phyloP scores from a whole-genome alignment of 2,329 filamentous ascomycete species.

The Fusarium luffae region DNA sequence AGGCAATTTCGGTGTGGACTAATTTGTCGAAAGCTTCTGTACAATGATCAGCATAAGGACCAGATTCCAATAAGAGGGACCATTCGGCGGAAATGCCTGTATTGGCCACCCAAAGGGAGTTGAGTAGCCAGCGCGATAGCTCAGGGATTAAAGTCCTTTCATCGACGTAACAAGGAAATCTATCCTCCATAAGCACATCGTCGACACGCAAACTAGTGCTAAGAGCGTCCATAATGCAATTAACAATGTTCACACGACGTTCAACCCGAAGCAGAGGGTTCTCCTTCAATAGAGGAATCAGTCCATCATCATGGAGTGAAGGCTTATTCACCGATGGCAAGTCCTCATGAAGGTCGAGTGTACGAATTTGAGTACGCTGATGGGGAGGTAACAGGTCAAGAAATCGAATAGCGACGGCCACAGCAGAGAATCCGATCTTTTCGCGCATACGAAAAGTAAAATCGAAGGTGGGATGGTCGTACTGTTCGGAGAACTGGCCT shows the following conservation, averaged over 20 bases:
- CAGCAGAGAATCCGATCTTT: slow-evolving; percentile 21
- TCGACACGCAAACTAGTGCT: too few species aligned
- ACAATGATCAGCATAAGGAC: neutral
- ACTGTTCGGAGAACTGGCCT: neutral
- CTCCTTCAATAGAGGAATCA: slow-evolving; percentile 7
- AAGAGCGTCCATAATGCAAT: neutral
- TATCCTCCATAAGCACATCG: too few species aligned
- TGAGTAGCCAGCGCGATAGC: neutral
- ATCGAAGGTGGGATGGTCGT: neutral
- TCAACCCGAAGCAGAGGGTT: slow-evolving; percentile 19
- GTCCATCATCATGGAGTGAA: neutral
- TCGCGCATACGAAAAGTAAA: neutral
- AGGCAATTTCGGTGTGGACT: neutral
- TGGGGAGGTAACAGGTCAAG: neutral
- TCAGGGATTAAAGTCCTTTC: too few species aligned
- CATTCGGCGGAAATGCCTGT: neutral
- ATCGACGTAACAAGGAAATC: too few species aligned
- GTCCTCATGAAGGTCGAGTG: slow-evolving; percentile 6
- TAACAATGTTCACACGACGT: slow-evolving; percentile 6
- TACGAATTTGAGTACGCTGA: neutral
- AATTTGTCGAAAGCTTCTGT: neutral
- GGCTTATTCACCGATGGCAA: neutral
- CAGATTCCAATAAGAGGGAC: slow-evolving; percentile 8
- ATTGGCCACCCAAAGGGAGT: neutral
- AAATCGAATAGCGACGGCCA: slow-evolving; percentile 16